Base-by-base conservation (phyloP, 306 rosid species). In the Dicorynia guianensis region DNA sequence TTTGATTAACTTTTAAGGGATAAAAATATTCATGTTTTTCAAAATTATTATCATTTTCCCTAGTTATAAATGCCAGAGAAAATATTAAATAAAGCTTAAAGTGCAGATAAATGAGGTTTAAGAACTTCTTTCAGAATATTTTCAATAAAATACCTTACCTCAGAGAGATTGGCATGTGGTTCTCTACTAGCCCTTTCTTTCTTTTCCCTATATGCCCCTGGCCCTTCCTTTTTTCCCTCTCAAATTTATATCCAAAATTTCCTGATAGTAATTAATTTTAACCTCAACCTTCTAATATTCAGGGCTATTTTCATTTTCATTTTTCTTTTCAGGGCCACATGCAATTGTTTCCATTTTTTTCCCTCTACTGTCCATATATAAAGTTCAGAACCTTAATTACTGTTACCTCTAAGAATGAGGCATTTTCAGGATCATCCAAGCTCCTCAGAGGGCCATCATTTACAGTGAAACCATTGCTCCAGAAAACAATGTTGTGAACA, bases 371-470 rank as follows among this genome's bases (percentile, higher is more conserved):
- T 13, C 47, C 17, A 64, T 62, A 19, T 12, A 74, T 18, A 39
- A 19, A 54, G 59, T 8, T 38, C 60, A 59, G 44, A 76, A 33
- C 20, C 56, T 40, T 12, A 40, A 72, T 48, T 43, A 44, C 54
- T 38, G 49, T 75, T 81, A 92, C 99, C 96, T 95, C 99, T 70
- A 95, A 77, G 86, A 92, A 92, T 39, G 93, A 39, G 15, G 97
- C 96, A 80, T 95, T 95, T 84, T 91, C 93, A 72, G 99, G 99
- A 85, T 95, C 97, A 5, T 95, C 99, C 96, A 95, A 72, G 34
- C 91, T 89, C 88, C 99, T 90, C 90, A 95, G 79, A 75, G 96
- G 97, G 35, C 99, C 97, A 63, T 90, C 99, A 74, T 92, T 85
- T 58, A 95, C 90, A 3, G 93, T 87, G 80, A 95, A 95, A 18